Conservation (phyloP, 2,329 filamentous ascomycete species). For the Colletotrichum eleusines region DNA sequence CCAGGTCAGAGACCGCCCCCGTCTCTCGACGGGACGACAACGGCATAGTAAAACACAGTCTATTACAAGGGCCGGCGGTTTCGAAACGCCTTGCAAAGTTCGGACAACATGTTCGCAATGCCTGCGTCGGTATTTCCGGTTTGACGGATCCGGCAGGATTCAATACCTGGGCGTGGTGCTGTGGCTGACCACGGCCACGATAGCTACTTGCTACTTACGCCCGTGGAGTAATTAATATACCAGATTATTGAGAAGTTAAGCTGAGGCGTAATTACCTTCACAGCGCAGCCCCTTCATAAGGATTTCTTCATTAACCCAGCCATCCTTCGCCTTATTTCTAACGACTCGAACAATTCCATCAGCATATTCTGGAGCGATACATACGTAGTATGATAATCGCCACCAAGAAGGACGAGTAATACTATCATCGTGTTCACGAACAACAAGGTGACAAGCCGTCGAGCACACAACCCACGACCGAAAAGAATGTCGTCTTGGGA, state of each 20-base stretch:
- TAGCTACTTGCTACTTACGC: too few species aligned
- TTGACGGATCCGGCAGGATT: background rate
- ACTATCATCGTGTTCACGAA: background rate
- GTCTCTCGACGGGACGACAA: background rate
- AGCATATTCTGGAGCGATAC: background rate
- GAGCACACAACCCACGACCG: constrained; percentile 7
- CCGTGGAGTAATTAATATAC: too few species aligned
- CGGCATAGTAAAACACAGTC: background rate
- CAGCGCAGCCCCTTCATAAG: background rate
- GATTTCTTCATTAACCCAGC: background rate
- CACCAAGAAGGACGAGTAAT: background rate
- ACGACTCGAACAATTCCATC: background rate
- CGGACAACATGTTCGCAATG: constrained; percentile 5
- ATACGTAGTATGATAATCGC: background rate
- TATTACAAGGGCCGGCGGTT: constrained; percentile 2
- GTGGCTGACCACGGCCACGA: background rate
- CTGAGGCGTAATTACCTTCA: too few species aligned
- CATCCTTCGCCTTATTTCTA: constrained; percentile 18
- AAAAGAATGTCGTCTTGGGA: constrained; percentile 15
- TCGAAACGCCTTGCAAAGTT: constrained; percentile 19
- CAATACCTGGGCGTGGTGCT: background rate
- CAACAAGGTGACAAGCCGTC: background rate
- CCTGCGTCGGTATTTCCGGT: background rate
- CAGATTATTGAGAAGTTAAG: background rate
- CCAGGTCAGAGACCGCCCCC: background rate